Evolutionary conservation across 805 yeast genomes (phyloP).

Genomic region (Zygosaccharomyces rouxii): DNA sequence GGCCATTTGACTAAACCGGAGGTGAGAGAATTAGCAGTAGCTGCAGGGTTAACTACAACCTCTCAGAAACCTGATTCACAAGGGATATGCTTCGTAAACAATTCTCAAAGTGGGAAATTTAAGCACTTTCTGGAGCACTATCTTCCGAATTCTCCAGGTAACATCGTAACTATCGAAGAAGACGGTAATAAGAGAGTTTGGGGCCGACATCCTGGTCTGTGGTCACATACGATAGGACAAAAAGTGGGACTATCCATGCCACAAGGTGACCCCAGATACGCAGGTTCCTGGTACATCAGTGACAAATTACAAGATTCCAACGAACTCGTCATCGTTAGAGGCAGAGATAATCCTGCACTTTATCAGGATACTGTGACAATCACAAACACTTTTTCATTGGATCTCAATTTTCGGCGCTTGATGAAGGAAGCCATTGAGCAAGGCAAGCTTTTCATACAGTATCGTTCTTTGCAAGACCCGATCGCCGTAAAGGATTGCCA

Average conservation of each 20-base stretch:
- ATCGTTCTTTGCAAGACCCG: slow-evolving; percentile 68
- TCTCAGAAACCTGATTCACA: slow-evolving; percentile 81
- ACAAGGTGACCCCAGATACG: slow-evolving; percentile 70
- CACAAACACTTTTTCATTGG: slow-evolving; percentile 33
- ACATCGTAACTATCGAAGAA: slow-evolving; percentile 48
- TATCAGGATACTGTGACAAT: slow-evolving; percentile 44
- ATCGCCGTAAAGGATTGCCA: slow-evolving; percentile 33
- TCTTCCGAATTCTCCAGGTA: slow-evolving; percentile 68
- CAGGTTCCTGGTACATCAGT: slow-evolving; percentile 84
- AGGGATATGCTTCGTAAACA: slow-evolving; percentile 85
- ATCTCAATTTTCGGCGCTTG: slow-evolving; percentile 1
- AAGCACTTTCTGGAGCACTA: slow-evolving; percentile 71
- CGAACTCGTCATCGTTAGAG: slow-evolving; percentile 74
- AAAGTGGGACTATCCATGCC: slow-evolving; percentile 71
- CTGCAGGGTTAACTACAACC: slow-evolving; percentile 53
- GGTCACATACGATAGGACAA: slow-evolving; percentile 97
- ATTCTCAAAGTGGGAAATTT: slow-evolving; percentile 57
- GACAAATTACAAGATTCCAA: slow-evolving; percentile 62
- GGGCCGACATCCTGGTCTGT: slow-evolving; percentile 81
- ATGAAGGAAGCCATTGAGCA: slow-evolving; percentile 5
- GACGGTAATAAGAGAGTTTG: slow-evolving; percentile 61
- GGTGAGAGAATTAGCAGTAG: slow-evolving; percentile 63
- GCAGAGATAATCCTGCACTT: slow-evolving; percentile 55
- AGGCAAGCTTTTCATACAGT: slow-evolving; percentile 48
- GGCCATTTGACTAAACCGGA: slow-evolving; percentile 74